Conservation (phyloP, 805 yeast genomes). For the Yamadazyma endophytica region DNA sequence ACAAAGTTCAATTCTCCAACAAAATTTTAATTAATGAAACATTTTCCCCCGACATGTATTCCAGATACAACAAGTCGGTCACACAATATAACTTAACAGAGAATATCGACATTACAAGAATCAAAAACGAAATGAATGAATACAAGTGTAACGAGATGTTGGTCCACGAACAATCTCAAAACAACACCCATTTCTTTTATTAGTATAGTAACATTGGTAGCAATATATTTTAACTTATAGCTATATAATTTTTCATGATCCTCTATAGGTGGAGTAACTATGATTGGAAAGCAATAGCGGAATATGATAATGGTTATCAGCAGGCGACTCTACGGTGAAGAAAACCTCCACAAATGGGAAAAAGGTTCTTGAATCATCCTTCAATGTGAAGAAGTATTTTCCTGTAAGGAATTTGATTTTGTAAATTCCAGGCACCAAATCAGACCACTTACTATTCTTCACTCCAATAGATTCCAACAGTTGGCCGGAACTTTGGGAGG, state of each 20-base stretch:
- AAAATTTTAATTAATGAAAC: constrained; percentile 49
- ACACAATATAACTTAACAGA: constrained; percentile 50
- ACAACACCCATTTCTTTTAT: constrained; percentile 63
- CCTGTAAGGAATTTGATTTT: constrained; percentile 75
- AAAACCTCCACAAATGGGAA: constrained; percentile 85
- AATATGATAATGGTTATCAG: constrained; percentile 82
- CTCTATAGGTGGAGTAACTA: constrained; percentile 89
- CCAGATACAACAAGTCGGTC: constrained; percentile 49
- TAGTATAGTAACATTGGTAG: too few relatives aligned
- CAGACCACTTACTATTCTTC: constrained; percentile 34
- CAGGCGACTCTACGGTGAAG: constrained; percentile 62
- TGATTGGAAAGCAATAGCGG: constrained; percentile 82
- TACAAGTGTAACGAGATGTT: constrained; percentile 64
- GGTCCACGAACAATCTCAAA: constrained; percentile 58
- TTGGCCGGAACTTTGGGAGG: constrained; percentile 17
- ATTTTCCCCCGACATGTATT: constrained; percentile 47
- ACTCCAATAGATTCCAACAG: constrained; percentile 29
- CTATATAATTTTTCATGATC: too few relatives aligned
- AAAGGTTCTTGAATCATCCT: constrained; percentile 48
- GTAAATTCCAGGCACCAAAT: constrained; percentile 59
- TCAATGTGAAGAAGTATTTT: constrained; percentile 47
- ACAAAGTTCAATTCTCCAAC: constrained; percentile 40
- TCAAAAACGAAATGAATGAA: constrained; percentile 61
- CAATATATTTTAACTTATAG: too few relatives aligned
- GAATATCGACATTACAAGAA: constrained; percentile 47